Percentiles rank a stretch among this genome's conserved stretches.
Conservation (phyloP, 176 grass and related monocot genomes). For the Oryza glumipatula region DNA sequence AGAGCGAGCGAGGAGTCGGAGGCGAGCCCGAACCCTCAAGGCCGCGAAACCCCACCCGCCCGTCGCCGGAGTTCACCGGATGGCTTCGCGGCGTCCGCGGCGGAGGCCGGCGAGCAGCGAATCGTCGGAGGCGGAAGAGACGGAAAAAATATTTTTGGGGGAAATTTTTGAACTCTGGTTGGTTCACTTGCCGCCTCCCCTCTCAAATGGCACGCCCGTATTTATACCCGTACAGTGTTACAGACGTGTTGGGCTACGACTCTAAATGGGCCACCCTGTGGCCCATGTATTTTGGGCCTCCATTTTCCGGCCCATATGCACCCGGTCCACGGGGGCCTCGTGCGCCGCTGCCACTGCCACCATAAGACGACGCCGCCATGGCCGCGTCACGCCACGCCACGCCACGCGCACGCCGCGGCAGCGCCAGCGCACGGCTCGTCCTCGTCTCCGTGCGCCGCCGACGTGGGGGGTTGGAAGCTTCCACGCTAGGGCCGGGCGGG, state of each 20-base stretch:
- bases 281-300: no score
- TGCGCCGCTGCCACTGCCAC: background rate
- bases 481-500: background rate
- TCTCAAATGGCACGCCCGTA: background rate
- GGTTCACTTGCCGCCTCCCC: conserved; percentile 43
- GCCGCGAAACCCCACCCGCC: background rate
- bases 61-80: background rate
- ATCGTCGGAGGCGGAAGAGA: background rate
- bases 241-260: background rate
- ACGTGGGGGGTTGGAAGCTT: background rate
- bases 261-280: background rate
- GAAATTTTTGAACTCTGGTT: conserved; percentile 34
- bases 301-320: conserved; percentile 1
- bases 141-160: background rate
- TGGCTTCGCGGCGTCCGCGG: background rate
- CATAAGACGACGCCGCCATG: conserved; percentile 10
- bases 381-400: background rate
- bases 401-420: background rate
- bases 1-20: background rate
- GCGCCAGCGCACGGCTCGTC: background rate
- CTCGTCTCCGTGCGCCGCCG: background rate
- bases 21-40: background rate
- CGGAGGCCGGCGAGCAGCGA: background rate
- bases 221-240: background rate
- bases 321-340: conserved; percentile 17